A percentile compares a stretch with the other conserved stretches of the same genome.
Evolutionary conservation across 2,329 filamentous ascomycete species (phyloP).

Genomic region (Alternaria sp.): DNA sequence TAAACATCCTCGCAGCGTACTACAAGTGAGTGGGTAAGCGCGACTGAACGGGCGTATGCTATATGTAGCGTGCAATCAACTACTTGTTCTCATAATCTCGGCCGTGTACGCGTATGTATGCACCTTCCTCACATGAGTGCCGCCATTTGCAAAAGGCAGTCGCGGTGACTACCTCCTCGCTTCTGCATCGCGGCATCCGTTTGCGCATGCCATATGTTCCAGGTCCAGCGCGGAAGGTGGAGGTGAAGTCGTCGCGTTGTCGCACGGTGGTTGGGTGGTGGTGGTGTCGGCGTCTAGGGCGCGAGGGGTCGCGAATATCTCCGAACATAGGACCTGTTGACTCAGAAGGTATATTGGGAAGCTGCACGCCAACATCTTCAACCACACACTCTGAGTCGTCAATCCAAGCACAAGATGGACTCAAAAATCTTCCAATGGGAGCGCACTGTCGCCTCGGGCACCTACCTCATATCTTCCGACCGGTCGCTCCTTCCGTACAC

Average conservation of each 20-base stretch:
- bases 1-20: background rate
- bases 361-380: background rate
- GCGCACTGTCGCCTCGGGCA: constrained; percentile 22
- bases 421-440: constrained; percentile 32
- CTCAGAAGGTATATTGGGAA: constrained; percentile 1
- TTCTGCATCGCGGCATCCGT: background rate
- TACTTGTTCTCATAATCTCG: background rate
- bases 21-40: background rate
- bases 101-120: background rate
- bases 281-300: constrained; percentile 3
- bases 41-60: background rate
- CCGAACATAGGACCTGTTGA: background rate
- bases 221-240: background rate
- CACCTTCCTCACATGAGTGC: background rate
- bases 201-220: background rate
- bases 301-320: background rate
- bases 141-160: background rate
- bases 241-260: background rate
- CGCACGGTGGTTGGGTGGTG: background rate
- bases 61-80: background rate
- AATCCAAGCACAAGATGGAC: constrained; percentile 18
- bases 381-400: background rate
- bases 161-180: background rate
- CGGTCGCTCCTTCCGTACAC: constrained; percentile 32
- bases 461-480: constrained; percentile 39